phyloP scores from a whole-genome alignment of 106 monocot genomes.

The Phalaenopsis equestris region DNA sequence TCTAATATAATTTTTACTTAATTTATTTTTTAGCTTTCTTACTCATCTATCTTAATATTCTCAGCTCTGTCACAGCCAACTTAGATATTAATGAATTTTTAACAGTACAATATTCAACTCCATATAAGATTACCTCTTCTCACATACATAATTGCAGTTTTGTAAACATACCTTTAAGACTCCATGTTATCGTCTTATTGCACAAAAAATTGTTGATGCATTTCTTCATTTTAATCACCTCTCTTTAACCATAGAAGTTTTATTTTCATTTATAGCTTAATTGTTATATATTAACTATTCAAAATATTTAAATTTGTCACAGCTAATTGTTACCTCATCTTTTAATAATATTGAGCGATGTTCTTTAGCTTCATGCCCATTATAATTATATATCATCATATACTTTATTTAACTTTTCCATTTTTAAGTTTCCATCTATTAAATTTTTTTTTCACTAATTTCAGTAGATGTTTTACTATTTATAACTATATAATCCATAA shows the following conservation, averaged over 20 bases:
- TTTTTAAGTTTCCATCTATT: no score
- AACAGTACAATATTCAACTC: neutral
- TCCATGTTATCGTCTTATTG: neutral
- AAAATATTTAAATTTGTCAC: neutral
- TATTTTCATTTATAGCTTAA: neutral
- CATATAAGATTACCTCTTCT: no score
- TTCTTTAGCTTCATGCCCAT: neutral
- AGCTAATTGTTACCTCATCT: neutral
- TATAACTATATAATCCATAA: neutral
- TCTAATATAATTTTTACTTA: neutral
- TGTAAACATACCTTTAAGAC: neutral
- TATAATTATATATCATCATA: no score
- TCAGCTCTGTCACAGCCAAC: neutral
- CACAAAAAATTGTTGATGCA: neutral
- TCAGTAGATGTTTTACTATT: neutral
- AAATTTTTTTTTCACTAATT: neutral
- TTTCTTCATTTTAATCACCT: neutral
- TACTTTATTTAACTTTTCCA: no score
- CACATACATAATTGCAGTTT: neutral
- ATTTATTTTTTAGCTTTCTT: neutral
- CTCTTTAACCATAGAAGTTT: neutral
- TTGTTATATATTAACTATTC: neutral
- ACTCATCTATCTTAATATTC: neutral
- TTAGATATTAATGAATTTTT: neutral
- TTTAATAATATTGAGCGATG: neutral